Evolutionary conservation across 2,329 filamentous ascomycete genomes (phyloP), one percentile per base, ranked within the genome.

Genomic region (Myriosclerotinia curreyana): DNA sequence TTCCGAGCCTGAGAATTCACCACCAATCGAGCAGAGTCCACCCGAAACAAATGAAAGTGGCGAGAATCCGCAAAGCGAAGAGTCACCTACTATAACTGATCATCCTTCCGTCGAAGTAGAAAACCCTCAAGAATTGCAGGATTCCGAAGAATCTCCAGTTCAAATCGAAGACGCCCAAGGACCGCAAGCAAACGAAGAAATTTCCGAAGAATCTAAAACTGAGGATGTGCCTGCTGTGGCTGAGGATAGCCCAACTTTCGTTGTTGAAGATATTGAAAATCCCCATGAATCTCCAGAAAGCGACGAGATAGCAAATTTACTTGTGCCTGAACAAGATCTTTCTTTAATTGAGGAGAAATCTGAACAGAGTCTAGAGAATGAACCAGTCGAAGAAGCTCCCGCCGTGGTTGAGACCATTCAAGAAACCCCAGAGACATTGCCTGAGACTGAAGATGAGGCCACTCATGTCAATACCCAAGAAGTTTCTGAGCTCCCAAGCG

Each of bases 311-410:
- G 55, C 55, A 36, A 42, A 58, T 36, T 58, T 58, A 48, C 42
- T 58, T 17, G 48, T 58, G 55, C 55, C 55, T 36, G 55, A 58
- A 48, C 55, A 58, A 25, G 55, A 58, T 17, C 20, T n/a, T 5
- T 2, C 22, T 7, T 6, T 25, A 20, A 11, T 9, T 36, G 28
- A 36, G 28, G 20, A 36, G 42, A 17, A n/a, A 36, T 22, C 12
- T 5, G 31, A 58, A 9, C 25, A 51, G 22, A 12, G 11, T 17
- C 28, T 17, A 25, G 20, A 36, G n/a, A 15, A 17, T 1, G 8
- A 8, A 25, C 7, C 42, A 3, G 25, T 0, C 48, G 28, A 36
- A 36, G 28, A 58, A 25, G 20, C 4, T 5, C 9, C n/a, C 14
- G n/a, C 5, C 7, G n/a, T 48, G 8, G 22, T 6, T 7, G 3